Evolutionary conservation across 352 stramenopile genomes (phyloP).

Genomic region (Pythium grandisporangium): DNA sequence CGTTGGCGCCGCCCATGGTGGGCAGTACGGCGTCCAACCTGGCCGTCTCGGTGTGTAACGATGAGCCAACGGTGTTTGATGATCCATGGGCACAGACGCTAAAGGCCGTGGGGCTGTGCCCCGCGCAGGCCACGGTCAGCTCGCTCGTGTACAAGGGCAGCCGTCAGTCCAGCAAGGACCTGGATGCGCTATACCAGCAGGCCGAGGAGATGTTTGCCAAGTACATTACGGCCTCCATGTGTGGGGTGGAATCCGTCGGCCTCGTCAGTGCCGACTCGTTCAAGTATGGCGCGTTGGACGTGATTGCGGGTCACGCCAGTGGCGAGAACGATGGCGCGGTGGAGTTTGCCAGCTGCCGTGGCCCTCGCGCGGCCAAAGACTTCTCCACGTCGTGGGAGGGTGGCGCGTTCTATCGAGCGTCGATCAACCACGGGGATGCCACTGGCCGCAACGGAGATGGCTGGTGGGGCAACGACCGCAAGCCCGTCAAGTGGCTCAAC

Average conservation of each 20-base stretch:
- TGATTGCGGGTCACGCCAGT: conserved; percentile 13
- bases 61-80: conserved; percentile 4
- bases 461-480: background rate
- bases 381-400: conserved; percentile 10
- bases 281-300: conserved; percentile 3
- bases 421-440: conserved; percentile 22
- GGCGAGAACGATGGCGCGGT: conserved; percentile 19
- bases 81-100: conserved; percentile 6
- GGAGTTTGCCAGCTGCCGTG: conserved; percentile 17
- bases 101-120: conserved; percentile 11
- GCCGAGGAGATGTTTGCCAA: conserved; percentile 5
- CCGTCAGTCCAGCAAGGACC: conserved; percentile 1
- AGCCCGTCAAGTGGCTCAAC: conserved; percentile 2
- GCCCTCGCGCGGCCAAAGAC: background rate
- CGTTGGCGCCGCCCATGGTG: conserved; percentile 22
- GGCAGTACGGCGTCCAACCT: conserved; percentile 15
- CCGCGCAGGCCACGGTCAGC: conserved; percentile 4
- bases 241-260: conserved; percentile 10
- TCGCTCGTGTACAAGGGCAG: conserved; percentile 13
- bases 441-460: background rate
- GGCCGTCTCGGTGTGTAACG: conserved; percentile 8
- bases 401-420: conserved; percentile 17
- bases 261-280: conserved; percentile 11
- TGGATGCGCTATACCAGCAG: conserved; percentile 10
- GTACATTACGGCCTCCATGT: conserved; percentile 16